Conservation (phyloP, 305 asterid genomes). For the Rubia balearica region DNA sequence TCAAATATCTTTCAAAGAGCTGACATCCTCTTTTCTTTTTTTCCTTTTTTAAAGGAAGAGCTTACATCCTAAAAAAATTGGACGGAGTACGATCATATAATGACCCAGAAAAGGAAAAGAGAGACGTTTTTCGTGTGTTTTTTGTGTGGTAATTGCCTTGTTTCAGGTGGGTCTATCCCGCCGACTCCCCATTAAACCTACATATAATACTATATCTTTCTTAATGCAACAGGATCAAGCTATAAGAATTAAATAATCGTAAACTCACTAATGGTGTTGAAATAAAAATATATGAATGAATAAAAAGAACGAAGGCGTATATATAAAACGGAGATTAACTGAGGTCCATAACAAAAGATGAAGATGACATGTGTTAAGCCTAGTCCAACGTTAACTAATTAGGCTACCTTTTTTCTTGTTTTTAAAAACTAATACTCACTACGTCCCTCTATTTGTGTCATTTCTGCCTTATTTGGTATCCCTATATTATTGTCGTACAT, state of each 20-base stretch:
- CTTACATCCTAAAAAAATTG: too few species aligned
- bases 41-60: too few species aligned
- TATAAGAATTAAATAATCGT: slow-evolving; percentile 1
- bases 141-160: background rate
- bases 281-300: background rate
- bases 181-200: background rate
- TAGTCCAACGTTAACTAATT: background rate
- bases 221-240: background rate
- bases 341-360: background rate
- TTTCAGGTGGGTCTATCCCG: slow-evolving; percentile 9
- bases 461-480: too few species aligned
- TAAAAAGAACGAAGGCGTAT: background rate
- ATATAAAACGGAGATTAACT: background rate
- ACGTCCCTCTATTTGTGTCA: too few species aligned
- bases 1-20: too few species aligned
- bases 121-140: background rate
- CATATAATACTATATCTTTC: background rate
- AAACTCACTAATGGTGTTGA: background rate
- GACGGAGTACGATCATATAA: too few species aligned
- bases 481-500: too few species aligned
- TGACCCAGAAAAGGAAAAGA: background rate
- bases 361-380: background rate
- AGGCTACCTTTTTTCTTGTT: background rate
- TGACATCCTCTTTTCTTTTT: too few species aligned
- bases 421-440: too few species aligned